Conservation (phyloP, 441 rosid species). For the Kokia cookei region DNA sequence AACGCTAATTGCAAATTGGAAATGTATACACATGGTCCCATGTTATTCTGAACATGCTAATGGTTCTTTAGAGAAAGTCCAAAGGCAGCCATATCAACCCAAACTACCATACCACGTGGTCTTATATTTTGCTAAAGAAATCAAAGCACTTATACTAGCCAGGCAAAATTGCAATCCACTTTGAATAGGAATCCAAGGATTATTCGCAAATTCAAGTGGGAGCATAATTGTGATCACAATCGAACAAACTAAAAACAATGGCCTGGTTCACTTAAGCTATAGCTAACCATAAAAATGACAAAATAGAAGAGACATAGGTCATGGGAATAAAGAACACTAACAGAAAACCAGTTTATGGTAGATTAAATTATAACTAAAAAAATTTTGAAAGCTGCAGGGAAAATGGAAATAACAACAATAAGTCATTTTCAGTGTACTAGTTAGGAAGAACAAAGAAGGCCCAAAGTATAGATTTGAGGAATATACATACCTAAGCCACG, state of each 20-base stretch:
- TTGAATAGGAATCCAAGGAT: not conserved
- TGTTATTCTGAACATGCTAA: not conserved
- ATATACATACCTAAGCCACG: constrained; percentile 78
- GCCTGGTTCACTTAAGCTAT: not conserved
- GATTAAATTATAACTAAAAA: not conserved
- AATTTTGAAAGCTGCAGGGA: not conserved
- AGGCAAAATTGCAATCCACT: not conserved
- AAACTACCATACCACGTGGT: not conserved
- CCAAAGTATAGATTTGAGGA: not conserved
- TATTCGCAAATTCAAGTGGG: not conserved
- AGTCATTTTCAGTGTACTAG: not conserved
- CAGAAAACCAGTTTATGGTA: not conserved
- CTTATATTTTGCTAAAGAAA: not conserved
- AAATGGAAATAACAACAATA: not conserved
- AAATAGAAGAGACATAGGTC: not conserved
- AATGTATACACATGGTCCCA: not conserved
- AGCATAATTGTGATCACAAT: not conserved
- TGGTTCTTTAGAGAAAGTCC: not conserved
- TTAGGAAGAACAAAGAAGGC: not conserved
- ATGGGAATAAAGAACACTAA: not conserved
- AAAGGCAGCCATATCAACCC: not conserved
- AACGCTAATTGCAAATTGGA: not conserved
- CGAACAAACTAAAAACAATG: not conserved
- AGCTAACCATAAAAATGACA: not conserved
- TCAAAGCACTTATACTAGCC: not conserved